These are phyloP conservation scores for Trichoderma polysporum DNA, from an alignment of 2,329 filamentous ascomycete genomes.

Conservation along the genomic window DNA sequence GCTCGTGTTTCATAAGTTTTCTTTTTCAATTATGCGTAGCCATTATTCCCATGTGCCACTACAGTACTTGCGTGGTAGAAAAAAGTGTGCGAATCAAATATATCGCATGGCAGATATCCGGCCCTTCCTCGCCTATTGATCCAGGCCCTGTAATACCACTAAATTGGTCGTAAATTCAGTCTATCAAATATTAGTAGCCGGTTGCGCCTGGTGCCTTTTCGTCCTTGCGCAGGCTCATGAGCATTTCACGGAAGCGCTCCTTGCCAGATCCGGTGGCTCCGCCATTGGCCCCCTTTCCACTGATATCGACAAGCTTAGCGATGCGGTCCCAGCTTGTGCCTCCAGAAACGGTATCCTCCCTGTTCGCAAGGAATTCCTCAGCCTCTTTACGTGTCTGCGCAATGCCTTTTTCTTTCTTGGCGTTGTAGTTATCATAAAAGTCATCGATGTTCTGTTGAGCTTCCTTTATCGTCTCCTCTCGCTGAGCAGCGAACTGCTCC, in stretches of 20 bases:
- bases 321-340: slow-evolving; percentile 99
- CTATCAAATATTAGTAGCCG: slow-evolving; percentile 50
- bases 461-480: slow-evolving; percentile 80
- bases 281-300: slow-evolving; percentile 84
- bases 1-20: slow-evolving; percentile 22
- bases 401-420: slow-evolving; percentile 93
- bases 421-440: slow-evolving; percentile 99
- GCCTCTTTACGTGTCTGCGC: slow-evolving; percentile 87
- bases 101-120: slow-evolving; percentile 9
- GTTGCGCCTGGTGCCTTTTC: slow-evolving; percentile 74
- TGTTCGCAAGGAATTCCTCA: slow-evolving; percentile 83
- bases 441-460: slow-evolving; percentile 95
- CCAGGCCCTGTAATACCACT: background rate
- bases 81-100: slow-evolving; percentile 11
- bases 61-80: slow-evolving; percentile 29
- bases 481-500: slow-evolving; percentile 78
- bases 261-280: slow-evolving; percentile 90
- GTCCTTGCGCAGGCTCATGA: slow-evolving; percentile 87
- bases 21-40: slow-evolving; percentile 32
- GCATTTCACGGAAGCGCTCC: slow-evolving; percentile 89
- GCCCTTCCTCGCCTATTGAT: background rate
- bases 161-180: background rate
- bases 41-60: slow-evolving; percentile 32
- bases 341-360: slow-evolving; percentile 90
- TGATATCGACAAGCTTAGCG: slow-evolving; percentile 94